phyloP scores from a whole-genome alignment of 139 green algal genomes.

The Chlorella sp. region DNA sequence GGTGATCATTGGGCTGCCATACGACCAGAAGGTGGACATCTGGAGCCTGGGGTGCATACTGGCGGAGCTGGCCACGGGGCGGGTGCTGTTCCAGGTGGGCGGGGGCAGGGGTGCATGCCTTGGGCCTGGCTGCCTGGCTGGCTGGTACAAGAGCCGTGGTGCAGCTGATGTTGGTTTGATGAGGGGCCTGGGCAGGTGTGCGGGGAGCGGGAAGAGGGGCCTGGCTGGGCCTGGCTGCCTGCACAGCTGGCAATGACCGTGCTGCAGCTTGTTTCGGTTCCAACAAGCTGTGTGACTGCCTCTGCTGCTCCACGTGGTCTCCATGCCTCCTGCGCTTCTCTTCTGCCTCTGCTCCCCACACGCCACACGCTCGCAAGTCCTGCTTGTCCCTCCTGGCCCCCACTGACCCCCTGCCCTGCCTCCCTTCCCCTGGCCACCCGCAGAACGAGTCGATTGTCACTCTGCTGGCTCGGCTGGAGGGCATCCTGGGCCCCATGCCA shows the following conservation, averaged over 20 bases:
- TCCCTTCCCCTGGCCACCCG: neutral
- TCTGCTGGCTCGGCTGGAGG: slow-evolving; percentile 89
- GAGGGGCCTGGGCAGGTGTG: no score
- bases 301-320: neutral
- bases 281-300: no score
- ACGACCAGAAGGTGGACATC: slow-evolving; percentile 91
- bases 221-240: no score
- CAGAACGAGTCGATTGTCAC: slow-evolving; percentile 89
- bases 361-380: neutral
- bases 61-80: slow-evolving; percentile 92
- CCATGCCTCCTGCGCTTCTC: neutral
- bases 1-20: slow-evolving; percentile 93
- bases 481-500: slow-evolving; percentile 89
- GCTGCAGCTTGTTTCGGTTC: no score
- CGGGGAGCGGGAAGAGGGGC: no score
- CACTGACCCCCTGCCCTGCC: neutral
- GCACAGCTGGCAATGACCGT: neutral
- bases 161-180: no score
- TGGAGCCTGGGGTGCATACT: slow-evolving; percentile 97
- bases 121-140: neutral
- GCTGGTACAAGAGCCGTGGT: no score
- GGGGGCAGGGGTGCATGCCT: neutral
- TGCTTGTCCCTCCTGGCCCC: neutral
- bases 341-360: neutral
- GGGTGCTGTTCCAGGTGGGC: slow-evolving; percentile 85